Conservation (phyloP, 2,329 filamentous ascomycete species). For the Chaetomium strumarium region DNA sequence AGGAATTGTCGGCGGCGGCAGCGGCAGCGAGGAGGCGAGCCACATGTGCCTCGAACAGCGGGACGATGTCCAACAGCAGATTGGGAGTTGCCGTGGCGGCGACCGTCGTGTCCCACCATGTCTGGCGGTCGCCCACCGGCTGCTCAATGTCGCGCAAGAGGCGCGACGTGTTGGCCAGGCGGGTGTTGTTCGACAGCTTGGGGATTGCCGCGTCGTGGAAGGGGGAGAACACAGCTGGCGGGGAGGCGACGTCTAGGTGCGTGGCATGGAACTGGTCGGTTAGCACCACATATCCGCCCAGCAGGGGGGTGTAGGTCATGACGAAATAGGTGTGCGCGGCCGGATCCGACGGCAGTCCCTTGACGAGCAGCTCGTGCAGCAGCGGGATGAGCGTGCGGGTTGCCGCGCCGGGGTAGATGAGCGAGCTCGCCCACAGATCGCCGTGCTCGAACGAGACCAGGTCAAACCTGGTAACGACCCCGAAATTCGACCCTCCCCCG, state of each 20-base stretch:
- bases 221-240: constrained; percentile 22
- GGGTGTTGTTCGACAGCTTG: constrained; percentile 21
- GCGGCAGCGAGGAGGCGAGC: constrained; percentile 16
- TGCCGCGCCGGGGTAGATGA: constrained; percentile 36
- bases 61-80: constrained; percentile 26
- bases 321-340: constrained; percentile 20
- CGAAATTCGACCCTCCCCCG: constrained; percentile 21
- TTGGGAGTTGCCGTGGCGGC: constrained; percentile 22
- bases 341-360: constrained; percentile 13
- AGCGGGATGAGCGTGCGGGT: constrained; percentile 30
- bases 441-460: constrained; percentile 16
- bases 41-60: constrained; percentile 24
- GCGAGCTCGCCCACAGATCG: constrained; percentile 32
- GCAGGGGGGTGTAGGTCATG: not conserved
- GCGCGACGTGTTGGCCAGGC: constrained; percentile 25
- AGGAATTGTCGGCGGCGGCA: constrained; percentile 10
- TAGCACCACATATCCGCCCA: constrained; percentile 14
- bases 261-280: constrained; percentile 21
- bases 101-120: constrained; percentile 29
- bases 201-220: constrained; percentile 21
- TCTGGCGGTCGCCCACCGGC: constrained; percentile 25
- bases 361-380: constrained; percentile 17
- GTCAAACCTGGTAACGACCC: constrained; percentile 22
- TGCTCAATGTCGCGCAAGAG: constrained; percentile 24
- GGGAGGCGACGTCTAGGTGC: not conserved